Conservation (phyloP, 805 yeast genomes). For the Debaryomyces hansenii region DNA sequence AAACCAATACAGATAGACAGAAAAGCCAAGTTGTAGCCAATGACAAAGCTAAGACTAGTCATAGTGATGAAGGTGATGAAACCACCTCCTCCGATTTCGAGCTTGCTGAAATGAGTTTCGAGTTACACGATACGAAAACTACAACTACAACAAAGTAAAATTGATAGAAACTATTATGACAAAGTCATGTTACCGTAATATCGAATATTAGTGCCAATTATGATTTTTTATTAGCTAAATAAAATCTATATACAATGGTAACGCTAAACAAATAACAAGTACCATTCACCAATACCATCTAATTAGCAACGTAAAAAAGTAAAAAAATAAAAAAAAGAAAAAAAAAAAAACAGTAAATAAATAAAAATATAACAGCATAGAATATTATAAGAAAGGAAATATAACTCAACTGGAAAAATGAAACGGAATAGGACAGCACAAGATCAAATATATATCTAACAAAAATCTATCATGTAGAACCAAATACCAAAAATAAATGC, state of each 20-base stretch:
- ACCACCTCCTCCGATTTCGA: too few species aligned
- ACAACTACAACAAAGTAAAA: too few species aligned
- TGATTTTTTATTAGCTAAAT: not conserved
- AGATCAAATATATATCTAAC: conserved; percentile 1
- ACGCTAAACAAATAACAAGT: too few species aligned
- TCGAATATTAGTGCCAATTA: not conserved
- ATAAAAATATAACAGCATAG: not conserved
- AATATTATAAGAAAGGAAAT: not conserved
- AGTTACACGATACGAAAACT: too few species aligned
- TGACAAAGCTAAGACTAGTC: too few species aligned
- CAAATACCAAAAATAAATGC: conserved; percentile 3
- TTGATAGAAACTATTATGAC: too few species aligned
- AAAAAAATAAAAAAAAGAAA: not conserved
- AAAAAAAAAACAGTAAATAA: not conserved
- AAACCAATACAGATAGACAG: too few species aligned
- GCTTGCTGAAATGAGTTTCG: too few species aligned
- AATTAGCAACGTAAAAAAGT: not conserved
- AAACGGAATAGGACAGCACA: not conserved
- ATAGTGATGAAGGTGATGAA: too few species aligned
- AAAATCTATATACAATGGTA: not conserved
- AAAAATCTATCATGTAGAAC: conserved; percentile 10
- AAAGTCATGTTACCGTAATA: too few species aligned
- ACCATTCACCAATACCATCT: conserved; percentile 2
- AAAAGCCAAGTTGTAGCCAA: too few species aligned
- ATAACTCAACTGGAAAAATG: not conserved